Base-by-base conservation (phyloP, 148 eudicot genomes). In the Spergularia marina region DNA sequence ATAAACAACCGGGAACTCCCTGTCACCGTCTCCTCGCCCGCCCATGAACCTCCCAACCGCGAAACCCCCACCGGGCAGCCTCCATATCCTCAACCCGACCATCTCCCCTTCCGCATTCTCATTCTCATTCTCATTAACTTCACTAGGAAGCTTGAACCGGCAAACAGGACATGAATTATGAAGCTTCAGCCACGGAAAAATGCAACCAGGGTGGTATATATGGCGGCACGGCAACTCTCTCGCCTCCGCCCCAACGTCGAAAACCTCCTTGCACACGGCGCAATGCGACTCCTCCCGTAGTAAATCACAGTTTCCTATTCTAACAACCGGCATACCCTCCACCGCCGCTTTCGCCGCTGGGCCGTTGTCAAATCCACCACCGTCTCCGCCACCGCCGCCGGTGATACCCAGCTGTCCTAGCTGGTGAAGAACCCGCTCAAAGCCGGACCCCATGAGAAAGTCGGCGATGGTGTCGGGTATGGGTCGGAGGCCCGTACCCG, bases 101-200 rank as follows among this genome's bases (percentile, higher is more conserved):
- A 74, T 67, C 17, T 79, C 84, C 10, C 79, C 77, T 25, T 36
- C 72, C 58, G 18, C 70, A 73, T 41, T 54, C 40, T 15, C 61
- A 59, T 41, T 54, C 40, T 15, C 61, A 59, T 17, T 41, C 67
- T 13, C 64, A 58, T 20, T 10, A 41, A 51, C 21, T 60, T 82
- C 87, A 7, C 80, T 30, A 1, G 87, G 87, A 54, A 88, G 58
- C 73, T 88, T 80, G 44, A 62, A 66, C 13, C 91, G 81, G 57
- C 91, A 88, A 59, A 88, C 84, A 3, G 91, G 91, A 51, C 89
- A 88, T 0, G 91, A 88, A 67, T 84, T 88, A 51, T 75, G 74
- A 39, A 81, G 25, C 12, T 58, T 51, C 10, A 88, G 69, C 91
- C 91, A 88, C 1, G 91, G 91, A 1, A 86, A 55, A 20, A 88